Base-by-base conservation (phyloP, 352 stramenopile genomes). In the Peronospora belbahrii region DNA sequence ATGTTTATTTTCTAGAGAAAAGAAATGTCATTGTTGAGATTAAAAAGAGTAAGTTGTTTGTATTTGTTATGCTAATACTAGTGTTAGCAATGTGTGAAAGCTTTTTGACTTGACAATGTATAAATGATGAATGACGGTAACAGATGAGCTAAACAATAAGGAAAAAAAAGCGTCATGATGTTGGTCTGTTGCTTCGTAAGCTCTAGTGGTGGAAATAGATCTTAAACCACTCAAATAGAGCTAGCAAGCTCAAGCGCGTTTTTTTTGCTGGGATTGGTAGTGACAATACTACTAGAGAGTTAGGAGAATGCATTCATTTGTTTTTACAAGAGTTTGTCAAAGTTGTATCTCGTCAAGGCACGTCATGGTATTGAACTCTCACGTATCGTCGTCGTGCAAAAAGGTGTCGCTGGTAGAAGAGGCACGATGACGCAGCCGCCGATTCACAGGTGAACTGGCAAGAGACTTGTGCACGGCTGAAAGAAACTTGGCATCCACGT, bases 1-100 rank as follows among this genome's bases (percentile, higher is more conserved):
- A 80, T 15, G 67, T 88, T 28, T 86, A 85, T 39, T 92, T 92
- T 34, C 43, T 92, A 10, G 72, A 87, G 17, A 67, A 66, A 20
- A 53, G 69, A 42, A 74, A 92, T 48, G 47, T 48, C n/a, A 82
- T 87, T 38, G 55, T 85, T 41, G 83, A 84, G 39, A 48, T 56
- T 2, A 91, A 91, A 63, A 59, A 67, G 40, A 65, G 80, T 88
- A 58, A 38, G 61, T 53, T 20, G 18, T 2, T 42, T 18, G 42
- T 31, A n/a, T n/a, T n/a, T n/a, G n/a, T n/a, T n/a, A n/a, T n/a
- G n/a, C n/a, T n/a, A n/a, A n/a, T n/a, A n/a, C n/a, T n/a, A n/a
- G n/a, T n/a, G n/a, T n/a, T n/a, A n/a, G n/a, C n/a, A n/a, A n/a
- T n/a, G n/a, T n/a, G n/a, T n/a, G n/a, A n/a, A n/a, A n/a, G n/a